Evolutionary conservation across 306 rosid species (phyloP).

Genomic region (Leucaena leucocephala): DNA sequence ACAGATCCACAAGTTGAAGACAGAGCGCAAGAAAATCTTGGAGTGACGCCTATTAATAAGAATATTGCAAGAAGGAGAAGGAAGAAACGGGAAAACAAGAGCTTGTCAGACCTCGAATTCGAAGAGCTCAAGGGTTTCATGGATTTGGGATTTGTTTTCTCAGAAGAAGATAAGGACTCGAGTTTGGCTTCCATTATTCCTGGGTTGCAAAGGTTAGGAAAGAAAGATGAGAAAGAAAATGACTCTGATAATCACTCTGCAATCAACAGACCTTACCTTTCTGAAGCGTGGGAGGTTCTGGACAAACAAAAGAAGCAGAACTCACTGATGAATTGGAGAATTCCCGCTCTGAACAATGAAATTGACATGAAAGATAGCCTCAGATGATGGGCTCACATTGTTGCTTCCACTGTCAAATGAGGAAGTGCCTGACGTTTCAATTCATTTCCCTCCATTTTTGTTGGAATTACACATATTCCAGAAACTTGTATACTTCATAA

Average conservation of each 20-base stretch:
- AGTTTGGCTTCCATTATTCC: slow-evolving; percentile 82
- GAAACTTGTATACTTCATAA: slow-evolving; percentile 22
- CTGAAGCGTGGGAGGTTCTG: slow-evolving; percentile 76
- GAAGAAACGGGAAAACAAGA: slow-evolving; percentile 61
- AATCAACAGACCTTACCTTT: slow-evolving; percentile 80
- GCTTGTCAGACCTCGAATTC: slow-evolving; percentile 81
- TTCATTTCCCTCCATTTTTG: not conserved
- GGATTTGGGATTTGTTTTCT: slow-evolving; percentile 91
- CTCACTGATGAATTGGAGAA: slow-evolving; percentile 64
- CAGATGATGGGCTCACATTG: slow-evolving; percentile 79
- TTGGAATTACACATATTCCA: slow-evolving; percentile 14
- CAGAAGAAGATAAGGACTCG: slow-evolving; percentile 75
- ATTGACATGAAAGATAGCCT: slow-evolving; percentile 71
- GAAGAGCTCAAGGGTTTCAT: slow-evolving; percentile 86
- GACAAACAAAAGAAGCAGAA: slow-evolving; percentile 54
- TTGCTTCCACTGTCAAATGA: slow-evolving; percentile 82
- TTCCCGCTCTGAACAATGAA: slow-evolving; percentile 62
- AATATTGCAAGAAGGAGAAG: slow-evolving; percentile 33
- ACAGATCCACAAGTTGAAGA: slow-evolving; percentile 35
- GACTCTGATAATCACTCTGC: slow-evolving; percentile 30
- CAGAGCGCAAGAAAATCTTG: slow-evolving; percentile 27
- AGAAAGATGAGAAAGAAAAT: slow-evolving; percentile 38
- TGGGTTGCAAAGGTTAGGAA: slow-evolving; percentile 79
- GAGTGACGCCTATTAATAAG: slow-evolving; percentile 37
- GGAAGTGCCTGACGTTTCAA: slow-evolving; percentile 11